A percentile compares a stretch with the other conserved stretches of the same genome.
phyloP scores from a whole-genome alignment of 2,329 filamentous ascomycete genomes.

The Fusarium paranaense region DNA sequence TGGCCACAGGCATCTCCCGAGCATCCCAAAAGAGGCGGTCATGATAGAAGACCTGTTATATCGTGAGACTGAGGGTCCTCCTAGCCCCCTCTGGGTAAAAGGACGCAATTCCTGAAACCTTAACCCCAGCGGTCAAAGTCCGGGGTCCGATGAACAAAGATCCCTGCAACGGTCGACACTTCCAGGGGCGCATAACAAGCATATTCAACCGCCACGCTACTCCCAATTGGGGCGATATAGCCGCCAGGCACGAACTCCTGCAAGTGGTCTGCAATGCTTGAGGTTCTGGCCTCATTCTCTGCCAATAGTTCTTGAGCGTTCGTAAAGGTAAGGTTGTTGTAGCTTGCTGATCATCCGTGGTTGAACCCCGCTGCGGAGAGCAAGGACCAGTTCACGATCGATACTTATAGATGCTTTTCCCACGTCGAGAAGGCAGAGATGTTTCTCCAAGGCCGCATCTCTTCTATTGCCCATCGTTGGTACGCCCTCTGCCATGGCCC shows the following conservation, averaged over 20 bases:
- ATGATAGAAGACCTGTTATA: background rate
- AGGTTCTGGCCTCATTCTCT: background rate
- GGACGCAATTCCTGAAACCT: background rate
- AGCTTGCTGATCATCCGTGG: background rate
- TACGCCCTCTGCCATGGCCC: constrained; percentile 18
- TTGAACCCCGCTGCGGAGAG: background rate
- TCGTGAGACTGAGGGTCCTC: background rate
- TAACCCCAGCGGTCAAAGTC: background rate
- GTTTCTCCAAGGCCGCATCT: background rate
- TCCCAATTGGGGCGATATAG: background rate
- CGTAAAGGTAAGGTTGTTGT: background rate
- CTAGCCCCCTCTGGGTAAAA: background rate
- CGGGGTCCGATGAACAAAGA: background rate
- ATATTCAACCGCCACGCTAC: background rate
- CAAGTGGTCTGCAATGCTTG: background rate
- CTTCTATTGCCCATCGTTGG: background rate
- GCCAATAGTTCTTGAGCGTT: background rate
- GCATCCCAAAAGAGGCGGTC: background rate
- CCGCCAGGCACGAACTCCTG: background rate
- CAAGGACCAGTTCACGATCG: background rate
- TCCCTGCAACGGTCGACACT: background rate
- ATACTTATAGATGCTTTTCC: background rate
- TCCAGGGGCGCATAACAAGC: background rate
- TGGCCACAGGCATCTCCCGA: background rate
- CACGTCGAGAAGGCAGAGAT: background rate